Conservation (phyloP, 108 stramenopile genomes). For the Nitzschia inconspicua region DNA sequence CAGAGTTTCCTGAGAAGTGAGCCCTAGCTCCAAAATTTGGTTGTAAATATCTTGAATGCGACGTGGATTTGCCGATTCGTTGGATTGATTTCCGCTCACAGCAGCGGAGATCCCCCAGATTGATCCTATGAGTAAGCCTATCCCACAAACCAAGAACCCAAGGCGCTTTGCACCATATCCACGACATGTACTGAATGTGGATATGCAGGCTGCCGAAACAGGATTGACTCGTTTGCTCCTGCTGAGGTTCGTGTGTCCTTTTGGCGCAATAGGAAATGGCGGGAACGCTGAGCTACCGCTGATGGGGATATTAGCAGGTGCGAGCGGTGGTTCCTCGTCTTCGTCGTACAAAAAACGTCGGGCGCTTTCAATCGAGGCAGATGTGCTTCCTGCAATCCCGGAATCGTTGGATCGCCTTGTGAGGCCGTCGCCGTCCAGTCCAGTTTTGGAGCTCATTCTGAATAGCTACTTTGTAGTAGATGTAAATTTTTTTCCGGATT, state of each 20-base stretch:
- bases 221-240: constrained; percentile 11
- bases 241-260: not conserved
- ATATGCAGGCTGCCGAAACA: constrained; percentile 10
- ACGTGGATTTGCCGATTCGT: not conserved
- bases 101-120: not conserved
- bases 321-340: too few relatives aligned
- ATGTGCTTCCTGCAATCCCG: not conserved
- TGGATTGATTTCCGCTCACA: not conserved
- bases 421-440: not conserved
- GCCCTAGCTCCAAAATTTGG: constrained; percentile 8
- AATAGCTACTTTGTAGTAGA: too few relatives aligned
- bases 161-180: constrained; percentile 4
- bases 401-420: too few relatives aligned
- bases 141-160: constrained; percentile 8
- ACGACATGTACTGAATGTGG: constrained; percentile 1
- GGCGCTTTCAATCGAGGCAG: constrained; percentile 31
- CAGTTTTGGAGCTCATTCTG: too few relatives aligned
- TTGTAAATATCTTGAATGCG: constrained; percentile 16
- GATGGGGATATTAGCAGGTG: not conserved
- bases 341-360: constrained; percentile 42
- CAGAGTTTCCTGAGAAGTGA: constrained; percentile 14
- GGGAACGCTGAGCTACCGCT: too few relatives aligned
- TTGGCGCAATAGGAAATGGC: not conserved
- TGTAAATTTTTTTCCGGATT: too few relatives aligned
- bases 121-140: not conserved